Evolutionary conservation across 1,284 basidiomycete species (phyloP), one percentile per base, ranked within the genome.

Genomic region (Singerocomus inundabilis): DNA sequence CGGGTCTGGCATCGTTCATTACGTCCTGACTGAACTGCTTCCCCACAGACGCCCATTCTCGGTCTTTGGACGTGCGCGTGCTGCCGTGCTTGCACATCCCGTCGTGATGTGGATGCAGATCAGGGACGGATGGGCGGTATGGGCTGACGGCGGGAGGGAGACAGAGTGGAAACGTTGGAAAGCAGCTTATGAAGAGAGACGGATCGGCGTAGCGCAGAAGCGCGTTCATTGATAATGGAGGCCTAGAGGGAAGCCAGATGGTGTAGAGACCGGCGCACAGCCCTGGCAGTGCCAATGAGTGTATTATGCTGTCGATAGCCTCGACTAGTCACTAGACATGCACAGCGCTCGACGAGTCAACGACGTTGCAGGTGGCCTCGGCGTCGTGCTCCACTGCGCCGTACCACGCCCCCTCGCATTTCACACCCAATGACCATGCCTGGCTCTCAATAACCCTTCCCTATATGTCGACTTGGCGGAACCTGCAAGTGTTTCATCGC

Each of bases 61-160:
- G 0, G 33, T 73, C 3, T 68, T 84, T 8, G 84, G 84, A 11
- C 62, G 64, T 39, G 50, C 75, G 2, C 80, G 85, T 40, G 59
- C 68, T 15, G 72, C 71, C 32, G 47, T 86, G 21, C 66, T 93
- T 21, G 62, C 64, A 2, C 83, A 87, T 58, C 79, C 83, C 2
- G 42, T 91, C 24, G 76, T 76, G 4, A 71, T 69, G 0, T 92
- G 87, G 80, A 68, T 90, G 30, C 78, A 84, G 32, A 70, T 93
- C 30, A 75, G 88, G 42, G 91, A 93, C 62, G 86, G 88, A 7
- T 93, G 91, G 90, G 77, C 75, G 4, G 74, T 91, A 1, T 93
- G 88, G 82, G 56, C 65, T 35, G 90, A 84, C 65, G 85, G 84
- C 24, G 86, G 87, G 8, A 74, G 76, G 21, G 85, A 87, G 61